A percentile compares a stretch with the other conserved stretches of the same genome.
phyloP scores from a whole-genome alignment of 495 filamentous ascomycete species.

The Penicillium cosmopolitanum region DNA sequence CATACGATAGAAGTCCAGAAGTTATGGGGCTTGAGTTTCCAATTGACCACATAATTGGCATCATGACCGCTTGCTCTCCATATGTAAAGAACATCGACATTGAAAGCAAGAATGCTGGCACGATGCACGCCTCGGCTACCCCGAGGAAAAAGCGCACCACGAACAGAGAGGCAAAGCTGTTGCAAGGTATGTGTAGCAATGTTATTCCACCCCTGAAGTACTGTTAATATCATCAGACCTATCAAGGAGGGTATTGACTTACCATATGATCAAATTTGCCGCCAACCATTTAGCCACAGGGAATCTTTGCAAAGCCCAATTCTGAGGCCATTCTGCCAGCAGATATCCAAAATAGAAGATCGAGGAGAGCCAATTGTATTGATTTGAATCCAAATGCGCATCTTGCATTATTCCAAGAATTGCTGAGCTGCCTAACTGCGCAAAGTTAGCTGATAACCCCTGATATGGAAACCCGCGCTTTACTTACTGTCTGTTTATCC shows the following conservation, averaged over 20 bases:
- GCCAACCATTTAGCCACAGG: slow-evolving; percentile 45
- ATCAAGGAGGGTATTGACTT: not conserved
- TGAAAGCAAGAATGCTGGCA: slow-evolving; percentile 43
- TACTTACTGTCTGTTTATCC: slow-evolving; percentile 48
- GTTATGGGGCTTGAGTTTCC: slow-evolving; percentile 47
- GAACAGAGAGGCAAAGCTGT: slow-evolving; percentile 43
- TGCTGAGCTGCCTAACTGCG: slow-evolving; percentile 46
- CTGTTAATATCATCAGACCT: not conserved
- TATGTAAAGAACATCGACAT: slow-evolving; percentile 51
- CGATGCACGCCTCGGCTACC: slow-evolving; percentile 44
- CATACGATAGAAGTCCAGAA: slow-evolving; percentile 44
- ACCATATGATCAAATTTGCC: slow-evolving; percentile 43
- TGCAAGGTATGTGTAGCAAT: slow-evolving; percentile 41
- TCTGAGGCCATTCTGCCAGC: slow-evolving; percentile 45
- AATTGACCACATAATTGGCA: slow-evolving; percentile 48
- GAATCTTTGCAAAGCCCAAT: slow-evolving; percentile 45
- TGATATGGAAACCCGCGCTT: not conserved
- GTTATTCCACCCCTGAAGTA: slow-evolving; percentile 36
- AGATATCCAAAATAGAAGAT: slow-evolving; percentile 59
- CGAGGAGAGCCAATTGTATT: slow-evolving; percentile 51
- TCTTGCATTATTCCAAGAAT: slow-evolving; percentile 57
- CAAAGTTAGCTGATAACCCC: not conserved
- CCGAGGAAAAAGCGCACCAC: slow-evolving; percentile 47
- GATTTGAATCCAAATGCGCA: slow-evolving; percentile 38
- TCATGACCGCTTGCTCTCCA: slow-evolving; percentile 44